Conservation (phyloP, 768 basidiomycete genomes). For the Rhizopogon salebrosus region DNA sequence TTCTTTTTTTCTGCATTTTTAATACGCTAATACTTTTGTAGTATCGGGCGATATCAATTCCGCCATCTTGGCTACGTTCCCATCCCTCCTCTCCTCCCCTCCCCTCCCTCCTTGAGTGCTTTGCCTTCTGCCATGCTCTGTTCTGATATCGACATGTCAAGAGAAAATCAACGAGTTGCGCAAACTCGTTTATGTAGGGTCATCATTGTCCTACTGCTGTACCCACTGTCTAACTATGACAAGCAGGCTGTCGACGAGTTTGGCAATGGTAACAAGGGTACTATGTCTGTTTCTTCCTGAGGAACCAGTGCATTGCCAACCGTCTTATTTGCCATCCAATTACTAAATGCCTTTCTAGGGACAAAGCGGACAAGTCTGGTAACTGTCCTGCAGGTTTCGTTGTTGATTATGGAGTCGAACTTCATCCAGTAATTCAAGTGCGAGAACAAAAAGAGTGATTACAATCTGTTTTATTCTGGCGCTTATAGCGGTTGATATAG, state of each 20-base stretch:
- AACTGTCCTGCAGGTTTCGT: constrained; percentile 52
- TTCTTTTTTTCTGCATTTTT: too few relatives aligned
- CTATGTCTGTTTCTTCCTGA: constrained; percentile 47
- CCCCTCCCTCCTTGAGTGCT: too few relatives aligned
- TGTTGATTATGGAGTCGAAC: constrained; percentile 48
- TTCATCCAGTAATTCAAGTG: constrained; percentile 96
- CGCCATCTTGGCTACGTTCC: too few relatives aligned
- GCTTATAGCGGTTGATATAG: constrained; percentile 30
- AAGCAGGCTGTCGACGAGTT: constrained; percentile 4
- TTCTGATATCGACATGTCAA: constrained; percentile 12
- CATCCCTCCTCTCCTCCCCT: too few relatives aligned
- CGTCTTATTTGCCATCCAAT: neutral
- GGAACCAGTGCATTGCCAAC: constrained; percentile 5
- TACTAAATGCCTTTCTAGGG: constrained; percentile 4
- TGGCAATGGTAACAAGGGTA: constrained; percentile 23
- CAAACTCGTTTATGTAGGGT: constrained; percentile 32
- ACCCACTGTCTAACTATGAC: neutral
- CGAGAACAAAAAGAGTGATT: constrained; percentile 89
- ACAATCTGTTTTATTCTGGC: neutral
- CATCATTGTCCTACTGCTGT: constrained; percentile 7
- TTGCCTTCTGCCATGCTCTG: too few relatives aligned
- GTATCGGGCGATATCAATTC: too few relatives aligned
- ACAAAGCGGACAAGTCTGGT: constrained; percentile 34
- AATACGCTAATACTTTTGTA: too few relatives aligned
- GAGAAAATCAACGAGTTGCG: constrained; percentile 44